Evolutionary conservation across 2,329 filamentous ascomycete genomes (phyloP).

Genomic region (Scedosporium boydii): DNA sequence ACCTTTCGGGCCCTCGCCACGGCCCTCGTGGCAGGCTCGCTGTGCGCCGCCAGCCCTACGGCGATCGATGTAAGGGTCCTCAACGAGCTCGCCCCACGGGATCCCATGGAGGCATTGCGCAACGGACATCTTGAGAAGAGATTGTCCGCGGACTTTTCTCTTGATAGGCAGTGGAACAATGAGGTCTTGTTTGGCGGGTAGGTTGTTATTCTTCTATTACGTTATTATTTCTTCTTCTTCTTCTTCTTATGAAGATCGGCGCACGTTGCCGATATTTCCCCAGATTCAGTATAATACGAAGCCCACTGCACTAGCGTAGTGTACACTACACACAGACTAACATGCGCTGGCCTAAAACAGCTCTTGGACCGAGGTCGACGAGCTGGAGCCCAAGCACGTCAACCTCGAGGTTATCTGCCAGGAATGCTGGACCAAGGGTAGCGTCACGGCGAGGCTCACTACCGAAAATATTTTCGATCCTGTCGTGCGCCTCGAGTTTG

Average conservation of each 20-base stretch:
- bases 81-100: conserved; percentile 7
- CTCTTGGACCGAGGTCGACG: background rate
- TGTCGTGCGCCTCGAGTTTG: conserved; percentile 34
- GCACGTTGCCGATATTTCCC: too few species aligned
- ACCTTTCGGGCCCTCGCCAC: background rate
- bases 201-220: background rate
- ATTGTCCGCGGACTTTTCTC: conserved; percentile 10
- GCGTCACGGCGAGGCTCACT: conserved; percentile 32
- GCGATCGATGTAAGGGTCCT: background rate
- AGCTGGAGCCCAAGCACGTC: conserved; percentile 5
- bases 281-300: too few species aligned
- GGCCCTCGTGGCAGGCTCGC: background rate
- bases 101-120: conserved; percentile 9
- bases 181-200: conserved; percentile 9
- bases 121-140: conserved; percentile 12
- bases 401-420: conserved; percentile 28
- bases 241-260: background rate
- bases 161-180: conserved; percentile 8
- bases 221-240: background rate
- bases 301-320: too few species aligned
- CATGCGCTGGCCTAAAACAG: background rate
- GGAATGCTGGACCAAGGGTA: conserved; percentile 40
- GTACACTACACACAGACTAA: background rate
- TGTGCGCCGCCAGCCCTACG: background rate
- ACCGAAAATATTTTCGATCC: conserved; percentile 29